These are phyloP conservation scores for Vanilla planifolia DNA, from an alignment of 106 monocot genomes.

Conservation along the genomic window DNA sequence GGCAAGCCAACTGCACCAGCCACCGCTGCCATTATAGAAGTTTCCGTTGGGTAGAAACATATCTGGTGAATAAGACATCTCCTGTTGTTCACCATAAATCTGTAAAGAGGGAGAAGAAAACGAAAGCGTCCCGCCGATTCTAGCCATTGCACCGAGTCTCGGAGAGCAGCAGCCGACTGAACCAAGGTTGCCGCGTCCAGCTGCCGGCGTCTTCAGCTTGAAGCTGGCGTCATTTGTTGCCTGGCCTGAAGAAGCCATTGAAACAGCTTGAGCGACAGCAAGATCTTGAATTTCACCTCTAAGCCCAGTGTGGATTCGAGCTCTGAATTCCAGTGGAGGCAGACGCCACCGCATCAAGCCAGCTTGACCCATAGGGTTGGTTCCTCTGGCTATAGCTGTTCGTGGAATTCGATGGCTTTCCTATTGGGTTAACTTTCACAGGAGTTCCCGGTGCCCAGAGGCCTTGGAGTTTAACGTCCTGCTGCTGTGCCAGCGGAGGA, in stretches of 20 bases:
- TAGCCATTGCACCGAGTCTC: neutral
- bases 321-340: neutral
- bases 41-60: neutral
- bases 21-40: neutral
- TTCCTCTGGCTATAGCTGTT: neutral
- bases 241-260: neutral
- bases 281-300: neutral
- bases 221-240: neutral
- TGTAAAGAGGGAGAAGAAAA: neutral
- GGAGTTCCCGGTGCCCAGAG: slow-evolving; percentile 2
- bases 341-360: neutral
- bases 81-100: neutral
- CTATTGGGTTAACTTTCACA: neutral
- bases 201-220: neutral
- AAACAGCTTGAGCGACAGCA: neutral
- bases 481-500: neutral
- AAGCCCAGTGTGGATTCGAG: neutral
- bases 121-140: neutral
- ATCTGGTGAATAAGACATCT: neutral
- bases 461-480: slow-evolving; percentile 1
- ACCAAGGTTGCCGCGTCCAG: neutral
- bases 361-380: neutral
- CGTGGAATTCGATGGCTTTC: neutral
- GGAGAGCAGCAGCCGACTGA: neutral
- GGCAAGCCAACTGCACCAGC: neutral